Evolutionary conservation across 495 filamentous ascomycete species (phyloP).

Genomic region (Penicillium turbatum): DNA sequence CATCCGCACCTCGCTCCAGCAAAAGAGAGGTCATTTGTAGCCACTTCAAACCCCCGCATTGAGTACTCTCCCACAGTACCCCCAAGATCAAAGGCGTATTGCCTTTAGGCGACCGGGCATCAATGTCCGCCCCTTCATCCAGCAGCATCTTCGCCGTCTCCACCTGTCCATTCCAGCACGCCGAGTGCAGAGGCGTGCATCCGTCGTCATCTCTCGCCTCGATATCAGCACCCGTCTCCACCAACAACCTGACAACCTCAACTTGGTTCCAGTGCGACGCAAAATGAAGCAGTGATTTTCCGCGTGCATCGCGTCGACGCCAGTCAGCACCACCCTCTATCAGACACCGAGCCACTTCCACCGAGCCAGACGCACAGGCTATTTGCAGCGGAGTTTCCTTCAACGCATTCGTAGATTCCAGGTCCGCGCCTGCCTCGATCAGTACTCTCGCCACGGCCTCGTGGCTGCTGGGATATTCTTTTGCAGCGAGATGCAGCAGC

Average conservation of each 20-base stretch:
- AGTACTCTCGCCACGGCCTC: neutral
- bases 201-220: neutral
- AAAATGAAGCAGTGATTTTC: neutral
- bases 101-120: neutral
- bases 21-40: neutral
- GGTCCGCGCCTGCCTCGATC: neutral
- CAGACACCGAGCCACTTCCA: neutral
- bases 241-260: neutral
- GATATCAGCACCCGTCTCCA: slow-evolving; percentile 1
- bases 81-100: neutral
- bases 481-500: neutral
- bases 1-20: neutral
- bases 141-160: neutral
- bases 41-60: neutral
- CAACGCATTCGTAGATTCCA: neutral
- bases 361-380: neutral
- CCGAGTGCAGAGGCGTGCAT: neutral
- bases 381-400: neutral
- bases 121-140: neutral
- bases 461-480: neutral
- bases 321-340: neutral
- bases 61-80: neutral
- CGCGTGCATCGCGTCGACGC: neutral
- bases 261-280: neutral
- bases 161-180: neutral